Conservation (phyloP, 306 rosid genomes). For the Prunus persica region Prunus_persica_NCBIv2 NC_034009.1:36079501-36080000, state of each 20-base stretch:
- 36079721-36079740: constrained; percentile 92
- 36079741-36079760: constrained; percentile 88
- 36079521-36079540: constrained; percentile 13
- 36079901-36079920: constrained; percentile 91
- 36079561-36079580: neutral
- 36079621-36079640: neutral
- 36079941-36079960: neutral
- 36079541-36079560: neutral
- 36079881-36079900: constrained; percentile 96
- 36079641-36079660: neutral
- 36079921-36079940: constrained; percentile 40
- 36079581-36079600: neutral
- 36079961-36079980: neutral
- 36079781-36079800: constrained; percentile 23
- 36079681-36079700: constrained; percentile 8
- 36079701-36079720: constrained; percentile 16
- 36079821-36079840: constrained; percentile 21
- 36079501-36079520: constrained; percentile 16
- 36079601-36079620: neutral
- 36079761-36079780: constrained; percentile 99
- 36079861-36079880: constrained; percentile 97
- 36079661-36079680: neutral
- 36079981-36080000: neutral
- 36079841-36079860: constrained; percentile 24
- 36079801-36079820: constrained; percentile 22